phyloP scores from a whole-genome alignment of 352 stramenopile genomes.

The Plasmopara halstedii region DNA sequence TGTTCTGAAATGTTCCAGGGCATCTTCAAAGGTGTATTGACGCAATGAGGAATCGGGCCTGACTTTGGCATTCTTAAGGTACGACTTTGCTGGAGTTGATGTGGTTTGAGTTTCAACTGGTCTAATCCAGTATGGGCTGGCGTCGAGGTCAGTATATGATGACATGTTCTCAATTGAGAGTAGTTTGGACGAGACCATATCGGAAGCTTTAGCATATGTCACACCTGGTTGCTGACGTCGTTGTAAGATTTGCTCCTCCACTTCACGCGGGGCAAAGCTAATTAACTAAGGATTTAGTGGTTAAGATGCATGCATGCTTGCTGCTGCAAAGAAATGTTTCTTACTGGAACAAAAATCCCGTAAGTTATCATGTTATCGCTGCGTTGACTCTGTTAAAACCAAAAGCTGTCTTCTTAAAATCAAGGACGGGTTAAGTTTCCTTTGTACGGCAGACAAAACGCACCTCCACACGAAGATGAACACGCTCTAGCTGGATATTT shows the following conservation, averaged over 20 bases:
- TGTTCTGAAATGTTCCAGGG: conserved; percentile 30
- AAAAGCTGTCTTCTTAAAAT: too few relatives aligned
- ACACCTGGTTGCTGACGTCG: conserved; percentile 46
- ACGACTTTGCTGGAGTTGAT: neutral
- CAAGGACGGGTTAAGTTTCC: neutral
- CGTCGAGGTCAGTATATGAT: conserved; percentile 50
- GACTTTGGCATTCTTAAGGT: neutral
- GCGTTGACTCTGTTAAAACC: conserved; percentile 37
- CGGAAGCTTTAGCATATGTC: conserved; percentile 27
- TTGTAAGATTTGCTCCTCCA: conserved; percentile 55
- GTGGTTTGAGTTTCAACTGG: neutral
- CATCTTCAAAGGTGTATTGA: conserved; percentile 8
- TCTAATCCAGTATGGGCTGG: conserved; percentile 22
- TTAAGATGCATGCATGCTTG: neutral
- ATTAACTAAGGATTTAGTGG: conserved; percentile 29
- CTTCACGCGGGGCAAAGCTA: conserved; percentile 35
- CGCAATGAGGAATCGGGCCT: neutral
- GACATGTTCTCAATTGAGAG: conserved; percentile 53
- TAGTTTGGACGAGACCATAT: conserved; percentile 40
- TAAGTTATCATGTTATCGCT: conserved; percentile 39
- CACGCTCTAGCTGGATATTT: conserved; percentile 49
- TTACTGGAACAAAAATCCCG: conserved; percentile 49
- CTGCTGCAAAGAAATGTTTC: neutral
- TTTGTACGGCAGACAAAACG: neutral
- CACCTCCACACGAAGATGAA: conserved; percentile 69